Conservation (phyloP, 2,329 filamentous ascomycete genomes). For the Dactylellina drechsleri region DNA sequence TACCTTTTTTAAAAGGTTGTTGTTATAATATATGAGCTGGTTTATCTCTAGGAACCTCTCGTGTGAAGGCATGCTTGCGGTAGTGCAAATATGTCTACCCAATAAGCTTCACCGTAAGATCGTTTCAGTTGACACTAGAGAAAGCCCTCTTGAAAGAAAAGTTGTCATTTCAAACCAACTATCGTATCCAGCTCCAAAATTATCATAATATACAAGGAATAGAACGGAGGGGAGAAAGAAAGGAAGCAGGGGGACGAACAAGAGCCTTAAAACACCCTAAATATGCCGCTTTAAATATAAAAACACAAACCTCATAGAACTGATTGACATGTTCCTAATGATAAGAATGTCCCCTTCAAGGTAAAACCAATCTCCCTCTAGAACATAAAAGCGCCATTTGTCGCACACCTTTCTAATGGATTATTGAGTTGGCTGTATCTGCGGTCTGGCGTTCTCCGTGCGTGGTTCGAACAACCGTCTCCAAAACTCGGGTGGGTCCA, state of each 20-base stretch:
- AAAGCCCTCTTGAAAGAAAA: neutral
- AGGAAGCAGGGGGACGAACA: neutral
- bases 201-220: slow-evolving; percentile 1
- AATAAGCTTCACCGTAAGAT: no score
- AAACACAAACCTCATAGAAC: no score
- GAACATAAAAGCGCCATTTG: neutral
- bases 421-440: slow-evolving; percentile 8
- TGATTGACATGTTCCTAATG: no score
- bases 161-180: neutral
- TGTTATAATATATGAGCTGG: neutral
- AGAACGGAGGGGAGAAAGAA: neutral
- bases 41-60: neutral
- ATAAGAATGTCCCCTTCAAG: no score
- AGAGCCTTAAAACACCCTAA: neutral
- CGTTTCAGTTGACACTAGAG: no score
- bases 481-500: slow-evolving; percentile 93
- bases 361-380: no score
- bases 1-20: neutral
- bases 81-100: neutral
- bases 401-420: slow-evolving; percentile 13
- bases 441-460: slow-evolving; percentile 46
- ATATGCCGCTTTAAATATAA: neutral
- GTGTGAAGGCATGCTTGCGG: slow-evolving; percentile 3
- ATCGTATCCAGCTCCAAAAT: neutral
- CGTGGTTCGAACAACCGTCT: slow-evolving; percentile 77